Base-by-base conservation (phyloP, 1,139 yeast genomes). In the Fermentozyma sake region DNA sequence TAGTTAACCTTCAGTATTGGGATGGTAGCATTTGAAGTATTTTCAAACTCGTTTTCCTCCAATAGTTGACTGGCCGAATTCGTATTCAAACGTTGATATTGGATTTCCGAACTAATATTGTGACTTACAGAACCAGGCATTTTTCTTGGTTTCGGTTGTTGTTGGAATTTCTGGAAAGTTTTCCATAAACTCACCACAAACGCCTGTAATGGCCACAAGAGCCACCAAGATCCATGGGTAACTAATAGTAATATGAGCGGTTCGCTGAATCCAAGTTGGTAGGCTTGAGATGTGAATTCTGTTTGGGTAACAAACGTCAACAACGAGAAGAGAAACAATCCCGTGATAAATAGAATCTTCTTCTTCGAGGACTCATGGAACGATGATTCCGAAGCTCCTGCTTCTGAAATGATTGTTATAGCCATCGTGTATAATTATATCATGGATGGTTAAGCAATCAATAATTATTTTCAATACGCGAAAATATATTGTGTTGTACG, bases 181-280 rank as follows among this genome's bases (percentile, higher is more conserved):
- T 74, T 67, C 48, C 52, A 58, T 1, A 52, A n/a, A 1, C 76
- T 68, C n/a, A 74, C 61, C 1, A 47, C 27, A 0, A 62, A n/a
- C n/a, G 78, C 69, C 50, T 84, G 95, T 7, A 71, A 27, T 1
- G 91, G 93, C 84, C 89, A 81, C 28, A 83, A 63, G 11, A 71
- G 30, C 68, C 77, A 65, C 95, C 94, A 84, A 10, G 81, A 72
- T 1, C 89, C 83, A 47, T 85, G 96, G 0, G 95, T 86, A 6
- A 83, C 58, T 33, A 73, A 62, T 27, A 85, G 55, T 33, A 82
- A 59, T 18, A 84, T 56, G 12, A 83, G 64, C 0, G 96, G 95
- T 48, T 84, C 91, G 32, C 70, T 55, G 49, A 77, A 84, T 6
- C 68, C 71, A 4, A 63, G 52, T 20, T 67, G 61, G 44, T 85